A percentile compares a stretch with the other conserved stretches of the same genome.
phyloP scores from a whole-genome alignment of 2,329 filamentous ascomycete genomes.

The Periglandula ipomoeae region DNA sequence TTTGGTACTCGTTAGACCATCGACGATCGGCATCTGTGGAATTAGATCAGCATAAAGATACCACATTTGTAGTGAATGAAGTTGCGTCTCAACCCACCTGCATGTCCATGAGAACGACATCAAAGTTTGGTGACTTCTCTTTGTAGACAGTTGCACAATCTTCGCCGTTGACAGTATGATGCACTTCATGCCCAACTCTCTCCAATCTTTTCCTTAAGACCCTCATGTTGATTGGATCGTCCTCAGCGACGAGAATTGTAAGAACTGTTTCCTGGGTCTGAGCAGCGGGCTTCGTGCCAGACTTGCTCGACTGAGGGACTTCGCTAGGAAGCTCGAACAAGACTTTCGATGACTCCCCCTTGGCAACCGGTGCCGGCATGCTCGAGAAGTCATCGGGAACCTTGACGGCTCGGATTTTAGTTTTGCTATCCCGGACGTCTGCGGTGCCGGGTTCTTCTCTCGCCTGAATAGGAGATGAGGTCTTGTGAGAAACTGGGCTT shows the following conservation, averaged over 20 bases:
- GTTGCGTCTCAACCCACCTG: constrained; percentile 52
- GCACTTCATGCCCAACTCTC: constrained; percentile 62
- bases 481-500: constrained; percentile 9
- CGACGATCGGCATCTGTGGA: constrained; percentile 82
- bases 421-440: constrained; percentile 34
- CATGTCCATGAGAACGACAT: constrained; percentile 87
- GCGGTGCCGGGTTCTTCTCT: constrained; percentile 23
- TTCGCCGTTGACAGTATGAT: constrained; percentile 71
- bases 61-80: not conserved
- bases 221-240: constrained; percentile 79
- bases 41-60: not conserved
- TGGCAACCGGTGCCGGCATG: constrained; percentile 20
- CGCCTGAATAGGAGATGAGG: not conserved
- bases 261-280: constrained; percentile 26
- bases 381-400: constrained; percentile 37
- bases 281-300: constrained; percentile 14
- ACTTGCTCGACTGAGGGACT: constrained; percentile 3
- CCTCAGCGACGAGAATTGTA: constrained; percentile 71
- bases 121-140: constrained; percentile 54
- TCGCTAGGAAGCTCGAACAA: constrained; percentile 29
- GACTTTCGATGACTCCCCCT: constrained; percentile 23
- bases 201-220: constrained; percentile 74
- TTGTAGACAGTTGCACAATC: constrained; percentile 67
- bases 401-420: constrained; percentile 37
- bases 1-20: constrained; percentile 72